Conservation (phyloP, 192 early-diverging fungal species). For the Linnemannia elongata region DNA sequence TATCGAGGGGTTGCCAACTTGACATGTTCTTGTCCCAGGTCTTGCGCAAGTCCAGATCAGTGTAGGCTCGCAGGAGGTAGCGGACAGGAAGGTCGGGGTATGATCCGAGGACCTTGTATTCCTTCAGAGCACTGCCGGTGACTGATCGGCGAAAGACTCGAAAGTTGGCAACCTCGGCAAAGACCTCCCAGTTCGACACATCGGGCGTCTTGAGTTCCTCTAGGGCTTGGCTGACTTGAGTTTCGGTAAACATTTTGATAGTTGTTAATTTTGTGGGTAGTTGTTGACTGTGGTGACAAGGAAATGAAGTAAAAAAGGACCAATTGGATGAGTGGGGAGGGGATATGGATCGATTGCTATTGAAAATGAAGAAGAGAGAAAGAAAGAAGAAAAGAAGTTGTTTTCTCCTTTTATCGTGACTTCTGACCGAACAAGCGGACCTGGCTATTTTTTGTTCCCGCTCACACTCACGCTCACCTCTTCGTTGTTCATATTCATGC, state of each 20-base stretch:
- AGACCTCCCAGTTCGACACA: slow-evolving; percentile 39
- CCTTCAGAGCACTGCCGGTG: slow-evolving; percentile 44
- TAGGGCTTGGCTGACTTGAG: slow-evolving; percentile 16
- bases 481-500: not conserved
- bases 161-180: slow-evolving; percentile 44
- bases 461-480: not conserved
- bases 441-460: not conserved
- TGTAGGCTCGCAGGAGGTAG: slow-evolving; percentile 56
- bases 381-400: not conserved
- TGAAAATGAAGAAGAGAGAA: not conserved
- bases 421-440: not conserved
- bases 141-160: slow-evolving; percentile 49
- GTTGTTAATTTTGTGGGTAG: not conserved
- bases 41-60: slow-evolving; percentile 58
- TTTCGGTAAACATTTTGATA: slow-evolving; percentile 20
- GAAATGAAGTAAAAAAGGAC: not conserved
- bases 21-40: slow-evolving; percentile 64
- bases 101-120: slow-evolving; percentile 57
- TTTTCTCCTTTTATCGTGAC: not conserved
- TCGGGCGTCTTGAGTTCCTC: slow-evolving; percentile 18
- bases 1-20: slow-evolving; percentile 22
- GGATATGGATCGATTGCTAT: not conserved
- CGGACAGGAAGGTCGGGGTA: slow-evolving; percentile 45
- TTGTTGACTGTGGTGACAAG: not conserved
- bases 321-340: not conserved